Evolutionary conservation across 345 rosid species (phyloP).

Genomic region (Eucalyptus albens): DNA sequence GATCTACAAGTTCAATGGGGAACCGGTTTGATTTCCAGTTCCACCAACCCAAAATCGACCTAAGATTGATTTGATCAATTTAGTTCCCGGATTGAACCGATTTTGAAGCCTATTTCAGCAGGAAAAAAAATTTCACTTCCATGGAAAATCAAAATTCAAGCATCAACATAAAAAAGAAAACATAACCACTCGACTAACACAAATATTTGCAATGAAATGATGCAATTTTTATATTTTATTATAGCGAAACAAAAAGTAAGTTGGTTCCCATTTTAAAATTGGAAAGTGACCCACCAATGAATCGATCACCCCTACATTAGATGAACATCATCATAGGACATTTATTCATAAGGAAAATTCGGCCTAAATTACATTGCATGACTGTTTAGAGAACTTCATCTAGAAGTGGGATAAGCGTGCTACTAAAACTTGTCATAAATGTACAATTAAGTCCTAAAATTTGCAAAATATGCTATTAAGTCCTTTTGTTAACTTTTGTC

Average conservation of each 20-base stretch:
- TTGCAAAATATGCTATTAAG: accelerated
- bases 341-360: background rate
- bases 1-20: accelerated
- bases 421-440: too few relatives aligned
- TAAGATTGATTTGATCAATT: too few relatives aligned
- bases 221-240: background rate
- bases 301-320: background rate
- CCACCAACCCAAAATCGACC: background rate
- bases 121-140: background rate
- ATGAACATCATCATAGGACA: background rate
- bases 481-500: background rate
- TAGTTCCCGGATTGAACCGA: too few relatives aligned
- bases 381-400: background rate
- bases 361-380: background rate
- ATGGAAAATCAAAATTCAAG: too few relatives aligned
- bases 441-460: background rate
- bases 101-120: background rate
- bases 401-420: background rate
- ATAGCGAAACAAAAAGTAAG: background rate
- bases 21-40: background rate
- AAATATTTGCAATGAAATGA: background rate
- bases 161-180: background rate
- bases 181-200: background rate
- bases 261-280: background rate
- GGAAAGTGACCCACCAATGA: background rate